Evolutionary conservation across 176 grass and related monocot genomes (phyloP), one percentile per base, ranked within the genome.

Genomic region (Oryza meyeriana): DNA sequence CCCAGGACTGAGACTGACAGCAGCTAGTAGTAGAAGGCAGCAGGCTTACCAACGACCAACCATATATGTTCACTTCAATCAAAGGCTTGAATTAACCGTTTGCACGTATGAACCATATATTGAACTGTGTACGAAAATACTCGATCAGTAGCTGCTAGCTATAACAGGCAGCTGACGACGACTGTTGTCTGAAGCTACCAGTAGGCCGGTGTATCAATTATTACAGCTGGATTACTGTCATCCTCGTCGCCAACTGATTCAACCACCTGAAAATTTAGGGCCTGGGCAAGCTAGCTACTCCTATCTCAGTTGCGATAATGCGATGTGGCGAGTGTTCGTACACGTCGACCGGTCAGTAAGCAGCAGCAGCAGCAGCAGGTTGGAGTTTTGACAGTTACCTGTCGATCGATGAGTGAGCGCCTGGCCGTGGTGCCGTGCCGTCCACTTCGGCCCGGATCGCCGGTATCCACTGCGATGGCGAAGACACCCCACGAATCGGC

Each of bases 401-500:
- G 72, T 8, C 30, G n/a, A 18, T 8, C 30, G n/a, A 18, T 22
- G 33, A 64, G 65, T 38, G 76, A 22, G 67, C 41, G 79, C 31
- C 57, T 27, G 20, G 72, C 20, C 18, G 69, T 59, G 55, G 30
- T 12, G 79, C 77, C 82, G 78, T 72, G 83, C 59, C 58, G 74
- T 86, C 88, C 0, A 9, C 35, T 5, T 90, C 83, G 78, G 7
- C 28, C 47, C 8, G 74, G 83, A 79, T 83, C 74, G 67, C 17
- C 18, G 79, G 73, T 77, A 90, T 90, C 83, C 79, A 2, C 5
- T 26, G 67, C 61, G 83, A 89, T 45, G 88, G 79, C 78, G 67
- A 90, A 36, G 77, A 24, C 41, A 59, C 55, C 61, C 72, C 55
- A 12, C 40, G 65, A 66, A 73, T 78, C 59, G 64, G 27, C 65